Percentiles rank a stretch among this genome's conserved stretches.
These are phyloP conservation scores for Ottelia alismoides DNA, from an alignment of 106 monocot genomes.

Conservation along the genomic window DNA sequence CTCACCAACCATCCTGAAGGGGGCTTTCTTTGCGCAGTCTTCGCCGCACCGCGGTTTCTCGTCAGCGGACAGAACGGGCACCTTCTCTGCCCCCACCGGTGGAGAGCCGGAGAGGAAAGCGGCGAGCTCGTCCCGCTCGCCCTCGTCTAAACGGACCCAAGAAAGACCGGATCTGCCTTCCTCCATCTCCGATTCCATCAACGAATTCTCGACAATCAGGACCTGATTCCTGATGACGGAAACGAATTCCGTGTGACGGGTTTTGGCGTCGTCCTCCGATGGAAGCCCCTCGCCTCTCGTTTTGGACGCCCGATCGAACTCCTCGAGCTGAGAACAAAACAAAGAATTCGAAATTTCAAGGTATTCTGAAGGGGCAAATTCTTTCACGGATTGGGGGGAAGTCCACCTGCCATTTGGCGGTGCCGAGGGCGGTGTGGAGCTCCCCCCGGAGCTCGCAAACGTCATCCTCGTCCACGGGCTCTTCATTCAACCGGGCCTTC, in stretches of 20 bases:
- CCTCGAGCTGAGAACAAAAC: conserved; percentile 18
- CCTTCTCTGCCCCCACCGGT: neutral
- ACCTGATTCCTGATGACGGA: conserved; percentile 15
- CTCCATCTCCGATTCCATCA: conserved; percentile 10
- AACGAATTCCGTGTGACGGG: conserved; percentile 14
- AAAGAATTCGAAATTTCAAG: neutral
- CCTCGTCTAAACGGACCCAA: conserved; percentile 19
- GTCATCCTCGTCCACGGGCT: neutral
- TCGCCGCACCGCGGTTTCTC: neutral
- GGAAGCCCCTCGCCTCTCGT: neutral
- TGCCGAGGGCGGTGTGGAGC: conserved; percentile 20
- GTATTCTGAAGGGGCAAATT: neutral
- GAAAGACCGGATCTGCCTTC: neutral
- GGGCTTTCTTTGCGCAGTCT: no score
- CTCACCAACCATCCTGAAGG: no score
- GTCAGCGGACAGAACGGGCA: neutral
- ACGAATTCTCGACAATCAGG: conserved; percentile 9
- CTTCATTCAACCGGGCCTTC: neutral
- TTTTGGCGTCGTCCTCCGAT: conserved; percentile 6
- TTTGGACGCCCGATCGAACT: conserved; percentile 15
- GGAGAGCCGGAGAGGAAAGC: conserved; percentile 9
- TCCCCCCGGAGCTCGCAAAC: conserved; percentile 12
- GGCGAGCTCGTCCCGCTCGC: conserved; percentile 19
- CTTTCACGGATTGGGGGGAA: neutral
- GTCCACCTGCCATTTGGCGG: conserved; percentile 21